These are phyloP conservation scores for Corynascus novoguineensis DNA, from an alignment of 495 filamentous ascomycete genomes.

Conservation along the genomic window DNA sequence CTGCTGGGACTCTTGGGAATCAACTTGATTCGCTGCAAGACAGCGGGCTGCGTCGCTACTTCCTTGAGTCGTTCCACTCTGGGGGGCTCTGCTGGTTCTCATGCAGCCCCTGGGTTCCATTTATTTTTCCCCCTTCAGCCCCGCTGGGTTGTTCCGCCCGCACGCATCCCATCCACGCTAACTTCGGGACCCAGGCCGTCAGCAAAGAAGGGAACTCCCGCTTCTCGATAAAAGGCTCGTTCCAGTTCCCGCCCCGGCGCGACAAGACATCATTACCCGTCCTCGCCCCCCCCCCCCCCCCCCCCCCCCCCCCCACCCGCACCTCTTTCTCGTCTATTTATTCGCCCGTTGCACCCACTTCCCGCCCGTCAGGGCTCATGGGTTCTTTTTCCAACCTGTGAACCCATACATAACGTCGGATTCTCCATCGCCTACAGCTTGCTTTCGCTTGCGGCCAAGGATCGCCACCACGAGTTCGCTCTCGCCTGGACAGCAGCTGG, in stretches of 20 bases:
- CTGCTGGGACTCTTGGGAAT: constrained; percentile 6
- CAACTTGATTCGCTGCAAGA: constrained; percentile 13
- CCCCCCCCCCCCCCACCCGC: constrained; percentile 7
- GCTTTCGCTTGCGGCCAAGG: neutral
- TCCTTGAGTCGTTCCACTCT: constrained; percentile 7
- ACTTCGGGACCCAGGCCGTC: constrained; percentile 25
- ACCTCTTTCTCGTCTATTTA: constrained; percentile 11
- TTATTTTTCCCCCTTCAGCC: constrained; percentile 15
- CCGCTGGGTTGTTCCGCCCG: constrained; percentile 11
- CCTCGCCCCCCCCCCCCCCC: constrained; percentile 9
- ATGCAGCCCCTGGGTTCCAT: constrained; percentile 11
- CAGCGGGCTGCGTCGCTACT: constrained; percentile 3
- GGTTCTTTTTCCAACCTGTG: neutral
- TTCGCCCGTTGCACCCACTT: constrained; percentile 13
- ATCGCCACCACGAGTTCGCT: neutral
- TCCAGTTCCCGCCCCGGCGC: constrained; percentile 25
- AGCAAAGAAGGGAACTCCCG: constrained; percentile 35
- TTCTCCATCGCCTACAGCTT: neutral
- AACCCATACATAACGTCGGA: neutral
- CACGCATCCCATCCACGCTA: constrained; percentile 24
- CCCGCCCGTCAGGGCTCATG: neutral
- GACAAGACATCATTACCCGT: constrained; percentile 23
- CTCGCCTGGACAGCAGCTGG: neutral
- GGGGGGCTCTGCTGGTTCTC: constrained; percentile 10
- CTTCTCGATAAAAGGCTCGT: constrained; percentile 25